Percentiles rank a stretch among this genome's conserved stretches.
Conservation (phyloP, 495 filamentous ascomycete species). For the Baudoinia panamericana region DNA sequence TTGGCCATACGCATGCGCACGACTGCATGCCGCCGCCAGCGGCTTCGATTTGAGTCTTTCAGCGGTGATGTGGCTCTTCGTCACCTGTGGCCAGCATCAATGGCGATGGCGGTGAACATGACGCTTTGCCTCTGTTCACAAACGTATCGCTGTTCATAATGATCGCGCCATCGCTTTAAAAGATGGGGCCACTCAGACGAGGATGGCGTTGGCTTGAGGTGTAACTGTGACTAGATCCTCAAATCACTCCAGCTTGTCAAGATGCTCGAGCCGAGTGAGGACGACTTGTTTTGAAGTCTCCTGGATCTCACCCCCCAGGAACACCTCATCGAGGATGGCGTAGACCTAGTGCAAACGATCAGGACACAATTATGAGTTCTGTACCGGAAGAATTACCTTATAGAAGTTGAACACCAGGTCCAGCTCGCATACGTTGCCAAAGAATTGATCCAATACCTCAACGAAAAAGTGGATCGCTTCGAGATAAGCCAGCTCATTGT, state of each 20-base stretch:
- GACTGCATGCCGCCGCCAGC: too few species aligned
- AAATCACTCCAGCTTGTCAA: conserved; percentile 91
- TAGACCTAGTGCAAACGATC: conserved; percentile 53
- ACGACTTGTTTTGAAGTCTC: conserved; percentile 98
- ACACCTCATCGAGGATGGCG: conserved; percentile 95
- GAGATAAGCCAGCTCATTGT: conserved; percentile 93
- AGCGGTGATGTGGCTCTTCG: too few species aligned
- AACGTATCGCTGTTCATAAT: too few species aligned
- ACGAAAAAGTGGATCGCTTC: conserved; percentile 99
- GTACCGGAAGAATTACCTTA: conserved; percentile 41
- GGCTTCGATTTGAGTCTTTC: too few species aligned
- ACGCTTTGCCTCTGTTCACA: too few species aligned
- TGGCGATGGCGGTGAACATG: too few species aligned
- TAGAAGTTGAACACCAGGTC: conserved; percentile 98
- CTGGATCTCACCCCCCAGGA: conserved; percentile 92
- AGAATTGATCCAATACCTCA: conserved; percentile 94
- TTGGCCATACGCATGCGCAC: too few species aligned
- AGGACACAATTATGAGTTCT: background rate
- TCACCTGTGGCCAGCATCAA: too few species aligned
- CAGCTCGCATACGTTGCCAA: conserved; percentile 97
- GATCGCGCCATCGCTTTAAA: too few species aligned
- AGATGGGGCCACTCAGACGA: too few species aligned
- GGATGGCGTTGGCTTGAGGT: too few species aligned
- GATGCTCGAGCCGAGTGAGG: conserved; percentile 79
- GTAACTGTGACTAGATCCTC: too few species aligned